These are phyloP conservation scores for Diplodia corticola DNA, from an alignment of 2,329 filamentous ascomycete genomes.

Conservation along the genomic window DNA sequence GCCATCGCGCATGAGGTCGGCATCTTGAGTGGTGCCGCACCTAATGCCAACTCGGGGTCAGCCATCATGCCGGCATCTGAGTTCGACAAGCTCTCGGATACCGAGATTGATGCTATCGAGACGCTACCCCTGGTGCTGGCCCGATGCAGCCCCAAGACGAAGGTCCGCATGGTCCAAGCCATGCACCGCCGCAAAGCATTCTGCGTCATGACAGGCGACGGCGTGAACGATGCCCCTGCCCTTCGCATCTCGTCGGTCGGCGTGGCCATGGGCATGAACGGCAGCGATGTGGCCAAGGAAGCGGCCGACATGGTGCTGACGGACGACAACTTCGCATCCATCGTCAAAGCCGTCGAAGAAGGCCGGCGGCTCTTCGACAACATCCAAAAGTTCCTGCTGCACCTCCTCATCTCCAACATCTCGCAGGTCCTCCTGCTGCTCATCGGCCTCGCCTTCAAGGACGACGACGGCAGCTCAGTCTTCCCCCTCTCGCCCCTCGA, in stretches of 20 bases:
- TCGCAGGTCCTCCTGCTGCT: conserved; percentile 50
- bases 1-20: conserved; percentile 51
- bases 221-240: conserved; percentile 45
- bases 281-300: conserved; percentile 44
- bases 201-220: conserved; percentile 47
- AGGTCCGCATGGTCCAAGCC: conserved; percentile 50
- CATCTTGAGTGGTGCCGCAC: conserved; percentile 31
- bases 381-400: conserved; percentile 48
- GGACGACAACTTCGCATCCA: conserved; percentile 45
- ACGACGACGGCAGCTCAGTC: conserved; percentile 44
- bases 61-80: conserved; percentile 45
- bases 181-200: conserved; percentile 41
- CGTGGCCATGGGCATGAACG: conserved; percentile 43
- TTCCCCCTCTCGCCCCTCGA: conserved; percentile 50
- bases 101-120: conserved; percentile 45
- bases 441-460: conserved; percentile 50
- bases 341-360: conserved; percentile 44
- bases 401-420: conserved; percentile 51
- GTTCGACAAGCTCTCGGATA: conserved; percentile 47
- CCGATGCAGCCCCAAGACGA: conserved; percentile 49
- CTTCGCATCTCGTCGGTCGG: conserved; percentile 45
- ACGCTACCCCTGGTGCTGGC: conserved; percentile 48
- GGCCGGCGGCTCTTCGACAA: conserved; percentile 45
- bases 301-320: conserved; percentile 44
- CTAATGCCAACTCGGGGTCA: conserved; percentile 31